These are phyloP conservation scores for Pseudevernia furfuracea DNA, from an alignment of 495 filamentous ascomycete genomes.

Conservation along the genomic window DNA sequence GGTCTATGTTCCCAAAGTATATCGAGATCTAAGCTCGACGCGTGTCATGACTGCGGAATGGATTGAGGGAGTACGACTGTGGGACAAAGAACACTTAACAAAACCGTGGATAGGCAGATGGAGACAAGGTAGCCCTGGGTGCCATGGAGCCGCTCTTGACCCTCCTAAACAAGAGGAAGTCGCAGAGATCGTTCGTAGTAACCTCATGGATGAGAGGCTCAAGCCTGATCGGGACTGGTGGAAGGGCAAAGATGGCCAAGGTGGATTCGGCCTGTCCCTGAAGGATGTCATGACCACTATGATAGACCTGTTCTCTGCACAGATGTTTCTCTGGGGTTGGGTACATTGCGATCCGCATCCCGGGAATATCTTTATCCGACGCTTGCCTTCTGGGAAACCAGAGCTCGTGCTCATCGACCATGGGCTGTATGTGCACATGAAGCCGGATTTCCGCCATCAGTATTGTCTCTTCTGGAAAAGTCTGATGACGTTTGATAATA, in stretches of 20 bases:
- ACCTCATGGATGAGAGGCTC: conserved; percentile 44
- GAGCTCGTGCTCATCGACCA: conserved; percentile 96
- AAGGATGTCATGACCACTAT: conserved; percentile 92
- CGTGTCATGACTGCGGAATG: conserved; percentile 93
- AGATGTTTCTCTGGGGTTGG: conserved; percentile 92
- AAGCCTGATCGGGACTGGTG: conserved; percentile 78
- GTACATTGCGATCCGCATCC: conserved; percentile 96
- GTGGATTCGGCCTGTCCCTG: conserved; percentile 73
- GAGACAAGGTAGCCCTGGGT: conserved; percentile 67
- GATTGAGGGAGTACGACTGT: conserved; percentile 88
- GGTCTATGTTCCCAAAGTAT: conserved; percentile 83
- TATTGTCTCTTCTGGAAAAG: conserved; percentile 92
- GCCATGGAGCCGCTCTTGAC: conserved; percentile 58
- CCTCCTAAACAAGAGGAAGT: conserved; percentile 36
- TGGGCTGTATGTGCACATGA: conserved; percentile 88
- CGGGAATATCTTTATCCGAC: conserved; percentile 91
- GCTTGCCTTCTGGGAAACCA: conserved; percentile 68
- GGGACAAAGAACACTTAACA: conserved; percentile 75
- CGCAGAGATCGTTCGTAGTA: conserved; percentile 35
- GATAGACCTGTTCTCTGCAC: conserved; percentile 87
- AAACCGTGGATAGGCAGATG: conserved; percentile 68
- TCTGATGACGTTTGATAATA: conserved; percentile 88
- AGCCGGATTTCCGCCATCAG: conserved; percentile 73
- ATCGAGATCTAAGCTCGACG: conserved; percentile 70
- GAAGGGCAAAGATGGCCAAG: conserved; percentile 59